Conservation (phyloP, 2,329 filamentous ascomycete species). For the Orbilia ellipsospora region DNA sequence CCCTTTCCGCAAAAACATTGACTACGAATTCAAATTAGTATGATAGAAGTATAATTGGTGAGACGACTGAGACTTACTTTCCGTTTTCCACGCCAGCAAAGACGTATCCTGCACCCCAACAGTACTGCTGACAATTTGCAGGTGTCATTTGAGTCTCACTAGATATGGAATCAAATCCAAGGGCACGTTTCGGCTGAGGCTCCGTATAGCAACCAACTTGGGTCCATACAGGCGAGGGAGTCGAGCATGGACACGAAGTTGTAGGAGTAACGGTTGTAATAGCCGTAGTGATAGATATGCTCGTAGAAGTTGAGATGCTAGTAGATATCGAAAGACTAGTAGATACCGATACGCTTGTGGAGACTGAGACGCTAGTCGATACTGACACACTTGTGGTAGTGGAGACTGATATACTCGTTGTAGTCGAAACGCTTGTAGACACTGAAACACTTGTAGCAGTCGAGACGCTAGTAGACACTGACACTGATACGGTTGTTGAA, state of each 20-base stretch:
- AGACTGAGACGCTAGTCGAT: neutral
- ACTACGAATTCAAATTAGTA: neutral
- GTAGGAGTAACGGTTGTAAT: neutral
- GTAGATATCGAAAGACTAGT: neutral
- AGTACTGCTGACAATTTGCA: neutral
- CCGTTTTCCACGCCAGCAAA: slow-evolving; percentile 9
- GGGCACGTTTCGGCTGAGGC: neutral
- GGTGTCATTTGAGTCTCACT: neutral
- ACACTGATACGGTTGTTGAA: neutral
- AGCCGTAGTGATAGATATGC: slow-evolving; percentile 11
- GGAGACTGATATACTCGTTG: neutral
- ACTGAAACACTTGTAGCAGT: neutral
- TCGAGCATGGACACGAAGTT: neutral
- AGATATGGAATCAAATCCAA: neutral
- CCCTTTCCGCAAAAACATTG: slow-evolving; percentile 6
- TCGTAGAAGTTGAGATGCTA: neutral
- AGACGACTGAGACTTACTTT: neutral
- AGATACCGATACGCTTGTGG: neutral
- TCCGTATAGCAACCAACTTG: neutral
- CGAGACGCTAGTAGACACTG: neutral
- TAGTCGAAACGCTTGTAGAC: neutral
- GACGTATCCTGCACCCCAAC: slow-evolving; percentile 5
- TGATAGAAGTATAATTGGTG: too few species aligned
- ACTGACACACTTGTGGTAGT: neutral
- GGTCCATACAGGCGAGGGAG: neutral